Evolutionary conservation across 768 basidiomycete genomes (phyloP).

Genomic region (Pulveroboletus sp.): DNA sequence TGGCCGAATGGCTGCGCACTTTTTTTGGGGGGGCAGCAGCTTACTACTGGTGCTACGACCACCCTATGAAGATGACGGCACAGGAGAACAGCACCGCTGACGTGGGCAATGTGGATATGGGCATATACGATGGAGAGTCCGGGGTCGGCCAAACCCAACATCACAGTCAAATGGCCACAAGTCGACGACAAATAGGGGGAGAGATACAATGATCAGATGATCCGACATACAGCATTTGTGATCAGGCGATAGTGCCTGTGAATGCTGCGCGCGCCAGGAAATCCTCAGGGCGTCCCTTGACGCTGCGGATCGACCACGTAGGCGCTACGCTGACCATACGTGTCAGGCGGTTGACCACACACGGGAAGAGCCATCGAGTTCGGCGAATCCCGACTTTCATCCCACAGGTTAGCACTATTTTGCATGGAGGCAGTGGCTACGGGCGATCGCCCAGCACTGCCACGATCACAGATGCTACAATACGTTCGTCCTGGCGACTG

Average conservation of each 20-base stretch:
- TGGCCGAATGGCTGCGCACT: neutral
- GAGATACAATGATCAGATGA: no score
- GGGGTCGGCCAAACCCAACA: slow-evolving; percentile 10
- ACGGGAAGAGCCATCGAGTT: no score
- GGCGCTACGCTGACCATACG: no score
- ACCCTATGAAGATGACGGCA: slow-evolving; percentile 22
- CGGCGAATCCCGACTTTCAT: neutral
- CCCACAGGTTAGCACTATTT: no score
- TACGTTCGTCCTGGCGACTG: no score
- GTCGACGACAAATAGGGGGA: no score
- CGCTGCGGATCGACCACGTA: neutral
- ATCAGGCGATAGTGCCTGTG: neutral
- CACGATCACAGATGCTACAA: neutral
- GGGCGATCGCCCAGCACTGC: slow-evolving; percentile 2
- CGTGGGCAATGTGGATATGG: neutral
- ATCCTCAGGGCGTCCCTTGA: neutral
- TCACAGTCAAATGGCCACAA: neutral
- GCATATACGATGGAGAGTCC: slow-evolving; percentile 2
- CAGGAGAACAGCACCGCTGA: neutral
- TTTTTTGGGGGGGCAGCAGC: neutral
- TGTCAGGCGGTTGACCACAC: neutral
- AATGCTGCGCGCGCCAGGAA: neutral
- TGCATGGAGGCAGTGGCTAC: slow-evolving; percentile 3
- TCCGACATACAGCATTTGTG: neutral
- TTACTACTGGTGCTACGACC: slow-evolving; percentile 5